Base-by-base conservation (phyloP, 2,329 filamentous ascomycete species). In the Aphanocladium album region DNA sequence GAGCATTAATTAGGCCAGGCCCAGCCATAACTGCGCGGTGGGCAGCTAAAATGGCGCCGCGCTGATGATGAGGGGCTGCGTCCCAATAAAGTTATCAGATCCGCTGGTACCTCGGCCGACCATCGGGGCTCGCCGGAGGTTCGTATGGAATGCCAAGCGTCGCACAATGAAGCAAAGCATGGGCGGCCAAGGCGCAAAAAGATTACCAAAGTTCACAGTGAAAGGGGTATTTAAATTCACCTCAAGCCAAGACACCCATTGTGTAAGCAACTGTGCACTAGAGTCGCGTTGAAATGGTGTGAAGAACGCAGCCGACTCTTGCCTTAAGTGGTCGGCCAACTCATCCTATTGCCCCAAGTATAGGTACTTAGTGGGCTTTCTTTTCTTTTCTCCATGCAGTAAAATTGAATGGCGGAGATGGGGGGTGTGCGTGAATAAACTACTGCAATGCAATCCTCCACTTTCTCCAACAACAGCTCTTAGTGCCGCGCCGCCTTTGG, bases 1-100 rank as follows among this genome's bases (percentile, higher is more conserved):
- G 5, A 11, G 7, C 7, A 39, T 1, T 16, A 25, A 41, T 9
- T 5, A 11, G 23, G 51, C 30, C 35, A 14, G 12, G 25, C 16
- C 25, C 17, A 33, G 25, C 21, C 6, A 12, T 14, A 14, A 19
- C 21, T 35, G 51, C 16, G 21, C 3, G 6, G 35, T 39, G 35
- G 35, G 35, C 30, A 30, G 30, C 35, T 39, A 39, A 4, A 9
- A 39, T 39, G 35, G 35, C 12, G 16, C 7, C 35, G 16, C 33
- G n/a, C n/a, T n/a, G n/a, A n/a, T 30, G 5, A 9, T 30, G 30
- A 30, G 30, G 30, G 30, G 30, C 35, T 39, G 16, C 8, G 17
- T 55, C 58, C 62, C 43, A 59, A 65, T 72, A 71, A 69, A 73
- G 71, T 73, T 74, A 73, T 74, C 72, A 67, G 72, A 73, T 74